Conservation (phyloP, 805 yeast genomes). For the Ogataea henricii region DNA sequence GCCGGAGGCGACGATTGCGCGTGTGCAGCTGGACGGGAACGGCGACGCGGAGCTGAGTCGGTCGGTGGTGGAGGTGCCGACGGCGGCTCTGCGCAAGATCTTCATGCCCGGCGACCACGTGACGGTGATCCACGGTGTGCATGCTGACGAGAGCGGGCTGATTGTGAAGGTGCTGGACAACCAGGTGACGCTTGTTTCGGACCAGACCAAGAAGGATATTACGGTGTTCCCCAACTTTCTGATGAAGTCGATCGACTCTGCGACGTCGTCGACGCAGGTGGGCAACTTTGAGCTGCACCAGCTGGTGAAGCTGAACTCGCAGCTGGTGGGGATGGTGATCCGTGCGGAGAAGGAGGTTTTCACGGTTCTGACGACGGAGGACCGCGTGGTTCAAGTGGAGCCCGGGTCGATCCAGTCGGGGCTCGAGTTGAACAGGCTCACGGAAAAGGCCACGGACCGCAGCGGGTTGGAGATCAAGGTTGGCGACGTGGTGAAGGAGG, state of each 20-base stretch:
- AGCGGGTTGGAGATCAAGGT: constrained; percentile 82
- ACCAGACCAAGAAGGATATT: constrained; percentile 83
- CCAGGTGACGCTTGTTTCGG: constrained; percentile 86
- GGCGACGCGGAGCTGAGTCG: constrained; percentile 61
- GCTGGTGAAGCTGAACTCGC: constrained; percentile 83
- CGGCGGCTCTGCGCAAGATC: constrained; percentile 77
- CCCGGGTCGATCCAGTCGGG: constrained; percentile 85
- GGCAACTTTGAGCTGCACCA: constrained; percentile 87
- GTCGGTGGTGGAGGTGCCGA: constrained; percentile 74
- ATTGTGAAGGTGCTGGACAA: constrained; percentile 81
- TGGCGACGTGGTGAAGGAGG: constrained; percentile 92
- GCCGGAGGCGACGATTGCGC: constrained; percentile 54
- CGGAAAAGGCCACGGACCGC: constrained; percentile 82
- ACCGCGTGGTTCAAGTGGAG: constrained; percentile 66
- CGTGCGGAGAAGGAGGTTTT: constrained; percentile 87
- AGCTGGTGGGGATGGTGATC: constrained; percentile 84
- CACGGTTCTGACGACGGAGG: constrained; percentile 79
- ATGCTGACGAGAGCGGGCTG: constrained; percentile 91
- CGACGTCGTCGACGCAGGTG: constrained; percentile 67
- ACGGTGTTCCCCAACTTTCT: constrained; percentile 91
- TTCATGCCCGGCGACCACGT: constrained; percentile 94
- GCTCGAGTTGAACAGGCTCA: constrained; percentile 61
- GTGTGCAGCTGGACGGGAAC: constrained; percentile 50
- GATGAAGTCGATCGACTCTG: constrained; percentile 83
- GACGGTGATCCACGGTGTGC: constrained; percentile 87